These are phyloP conservation scores for Phytophthora uliginosa DNA, from an alignment of 352 stramenopile species.

Conservation along the genomic window DNA sequence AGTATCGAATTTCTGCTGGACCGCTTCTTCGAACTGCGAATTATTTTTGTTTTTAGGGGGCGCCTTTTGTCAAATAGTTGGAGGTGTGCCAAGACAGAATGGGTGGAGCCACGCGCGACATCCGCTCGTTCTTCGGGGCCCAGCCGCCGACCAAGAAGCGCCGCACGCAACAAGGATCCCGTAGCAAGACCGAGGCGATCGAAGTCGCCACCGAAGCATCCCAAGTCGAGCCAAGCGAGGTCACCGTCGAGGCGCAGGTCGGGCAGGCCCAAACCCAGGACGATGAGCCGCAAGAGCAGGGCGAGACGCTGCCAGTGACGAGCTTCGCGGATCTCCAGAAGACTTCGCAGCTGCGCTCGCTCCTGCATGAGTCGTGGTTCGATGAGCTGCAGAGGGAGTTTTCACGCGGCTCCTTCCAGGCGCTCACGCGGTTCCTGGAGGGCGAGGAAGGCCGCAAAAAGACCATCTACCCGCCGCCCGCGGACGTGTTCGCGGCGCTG, in stretches of 20 bases:
- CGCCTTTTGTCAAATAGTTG: too few relatives aligned
- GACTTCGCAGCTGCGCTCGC: conserved; percentile 39
- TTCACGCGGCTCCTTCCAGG: conserved; percentile 54
- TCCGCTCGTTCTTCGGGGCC: conserved; percentile 70
- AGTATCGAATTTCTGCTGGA: too few relatives aligned
- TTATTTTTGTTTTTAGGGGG: too few relatives aligned
- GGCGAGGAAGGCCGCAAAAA: conserved; percentile 70
- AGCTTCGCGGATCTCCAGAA: conserved; percentile 40
- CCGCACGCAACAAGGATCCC: conserved; percentile 8
- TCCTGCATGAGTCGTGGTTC: conserved; percentile 75
- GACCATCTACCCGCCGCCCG: conserved; percentile 88
- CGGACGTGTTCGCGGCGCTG: conserved; percentile 92
- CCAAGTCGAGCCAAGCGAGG: conserved; percentile 5
- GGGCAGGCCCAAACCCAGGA: neutral
- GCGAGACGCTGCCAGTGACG: conserved; percentile 32
- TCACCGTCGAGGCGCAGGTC: neutral
- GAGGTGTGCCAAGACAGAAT: neutral
- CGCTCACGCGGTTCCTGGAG: conserved; percentile 57
- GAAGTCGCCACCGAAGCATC: neutral
- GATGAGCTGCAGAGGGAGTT: conserved; percentile 64
- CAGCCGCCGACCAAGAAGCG: conserved; percentile 45
- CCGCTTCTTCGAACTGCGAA: too few relatives aligned
- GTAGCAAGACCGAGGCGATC: neutral
- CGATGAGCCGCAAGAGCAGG: conserved; percentile 2
- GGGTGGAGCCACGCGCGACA: conserved; percentile 45